Evolutionary conservation across 2,329 filamentous ascomycete species (phyloP), one percentile per base, ranked within the genome.

Genomic region (Chaetomium sp.): DNA sequence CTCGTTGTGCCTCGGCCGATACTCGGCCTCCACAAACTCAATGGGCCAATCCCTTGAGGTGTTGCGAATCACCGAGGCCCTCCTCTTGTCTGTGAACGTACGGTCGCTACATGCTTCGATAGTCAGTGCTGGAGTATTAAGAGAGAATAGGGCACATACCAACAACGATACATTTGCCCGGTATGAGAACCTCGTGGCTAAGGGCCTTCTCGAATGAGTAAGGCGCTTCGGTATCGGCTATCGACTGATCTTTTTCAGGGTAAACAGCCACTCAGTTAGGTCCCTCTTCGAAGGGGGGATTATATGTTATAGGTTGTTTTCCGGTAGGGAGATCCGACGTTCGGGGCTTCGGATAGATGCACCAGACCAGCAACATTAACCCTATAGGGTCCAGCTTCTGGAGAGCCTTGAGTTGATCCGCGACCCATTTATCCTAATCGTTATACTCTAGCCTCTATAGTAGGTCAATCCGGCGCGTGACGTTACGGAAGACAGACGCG

Each of bases 21-120:
- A 62, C 60, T 62, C 53, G 42, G 60, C 53, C 53, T 62, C 60
- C 6, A 62, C 60, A 62, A 62, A 62, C 60, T 62, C 54, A 42
- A 62, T 62, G 57, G 53, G 60, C 60, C 31, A 62, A n/a, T 57
- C 60, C 60, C 23, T 62, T 51, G 54, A 62, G 45, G 60, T 62
- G 45, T 62, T 62, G 45, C 60, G 60, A 62, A 62, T 62, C 23
- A 62, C 60, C 53, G 45, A 62, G 51, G 60, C 60, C 54, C 60
- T 57, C 53, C 60, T 57, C 54, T 62, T 19, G 45, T 62, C 53
- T 51, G 45, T 62, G 23, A 62, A 62, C 13, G 45, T 23, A 62
- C 45, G 31, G 60, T 62, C 60, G 16, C 60, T 16, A 57, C 23
- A 62, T 57, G 31, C 60, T 62, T 57, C 54, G 45, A 42, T 62